Percentiles rank a stretch among this genome's conserved stretches.
Evolutionary conservation across 139 green algal species (phyloP).

Genomic region (Volvox reticuliferus): DNA sequence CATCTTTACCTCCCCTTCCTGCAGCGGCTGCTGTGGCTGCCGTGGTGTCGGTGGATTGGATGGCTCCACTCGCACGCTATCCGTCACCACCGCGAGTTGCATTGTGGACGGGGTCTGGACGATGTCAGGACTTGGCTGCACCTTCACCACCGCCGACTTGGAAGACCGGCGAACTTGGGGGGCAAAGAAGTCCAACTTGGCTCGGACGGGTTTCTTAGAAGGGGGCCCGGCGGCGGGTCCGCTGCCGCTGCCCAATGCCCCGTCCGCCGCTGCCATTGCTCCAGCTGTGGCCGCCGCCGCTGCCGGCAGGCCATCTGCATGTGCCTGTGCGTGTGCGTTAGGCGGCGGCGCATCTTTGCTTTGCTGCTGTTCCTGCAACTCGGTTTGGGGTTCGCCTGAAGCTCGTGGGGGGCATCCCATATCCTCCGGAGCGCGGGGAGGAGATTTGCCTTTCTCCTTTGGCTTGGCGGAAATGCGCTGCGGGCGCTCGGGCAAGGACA

Average conservation of each 20-base stretch:
- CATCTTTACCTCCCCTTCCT: no score
- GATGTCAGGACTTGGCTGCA: neutral
- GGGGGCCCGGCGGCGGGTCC: neutral
- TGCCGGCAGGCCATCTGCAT: no score
- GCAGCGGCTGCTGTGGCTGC: no score
- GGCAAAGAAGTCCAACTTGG: conserved; percentile 38
- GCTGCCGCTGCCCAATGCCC: neutral
- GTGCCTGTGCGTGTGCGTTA: no score
- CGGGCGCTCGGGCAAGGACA: neutral
- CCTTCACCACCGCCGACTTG: neutral
- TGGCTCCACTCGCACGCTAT: no score
- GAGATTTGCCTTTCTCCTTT: no score
- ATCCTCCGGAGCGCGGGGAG: no score
- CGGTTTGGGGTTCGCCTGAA: neutral
- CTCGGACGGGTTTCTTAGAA: neutral
- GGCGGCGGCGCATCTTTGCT: neutral
- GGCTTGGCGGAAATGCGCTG: no score
- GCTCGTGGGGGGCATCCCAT: no score
- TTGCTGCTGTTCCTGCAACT: neutral
- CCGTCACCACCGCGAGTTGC: neutral
- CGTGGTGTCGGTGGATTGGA: no score
- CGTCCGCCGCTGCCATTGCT: neutral
- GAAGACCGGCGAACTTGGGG: neutral
- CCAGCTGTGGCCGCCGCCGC: no score
- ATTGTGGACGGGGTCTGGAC: neutral